phyloP scores from a whole-genome alignment of 2,329 filamentous ascomycete species.

The Penicillium freii region DNA sequence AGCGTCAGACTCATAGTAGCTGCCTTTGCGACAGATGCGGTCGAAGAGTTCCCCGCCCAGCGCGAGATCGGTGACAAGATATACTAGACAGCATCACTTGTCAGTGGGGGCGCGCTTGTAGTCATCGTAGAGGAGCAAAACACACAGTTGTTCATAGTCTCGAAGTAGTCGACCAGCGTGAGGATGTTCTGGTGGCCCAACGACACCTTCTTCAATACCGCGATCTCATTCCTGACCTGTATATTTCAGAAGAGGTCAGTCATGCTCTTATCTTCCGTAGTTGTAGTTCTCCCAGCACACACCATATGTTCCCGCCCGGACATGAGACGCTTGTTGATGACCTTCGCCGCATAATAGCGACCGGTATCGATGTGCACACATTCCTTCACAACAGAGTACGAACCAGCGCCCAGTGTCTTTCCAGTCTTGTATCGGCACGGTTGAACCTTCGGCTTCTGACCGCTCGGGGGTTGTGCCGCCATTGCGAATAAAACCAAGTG shows the following conservation, averaged over 20 bases:
- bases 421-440: slow-evolving; percentile 98
- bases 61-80: slow-evolving; percentile 94
- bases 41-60: slow-evolving; percentile 97
- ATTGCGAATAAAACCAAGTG: slow-evolving; percentile 19
- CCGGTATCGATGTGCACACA: slow-evolving; percentile 98
- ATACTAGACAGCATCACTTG: slow-evolving; percentile 54
- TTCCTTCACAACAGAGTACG: slow-evolving; percentile 98
- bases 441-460: slow-evolving; percentile 67
- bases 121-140: slow-evolving; percentile 3
- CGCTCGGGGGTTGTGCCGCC: slow-evolving; percentile 31
- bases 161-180: slow-evolving; percentile 97
- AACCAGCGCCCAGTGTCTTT: slow-evolving; percentile 93
- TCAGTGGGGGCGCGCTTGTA: slow-evolving; percentile 15
- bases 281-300: slow-evolving; percentile 10
- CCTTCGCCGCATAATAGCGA: slow-evolving; percentile 96
- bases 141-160: slow-evolving; percentile 95
- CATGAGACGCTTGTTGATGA: slow-evolving; percentile 99
- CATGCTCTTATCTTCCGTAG: background rate
- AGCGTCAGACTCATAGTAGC: slow-evolving; percentile 96
- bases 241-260: slow-evolving; percentile 8
- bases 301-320: slow-evolving; percentile 98
- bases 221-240: slow-evolving; percentile 95
- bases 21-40: slow-evolving; percentile 96
- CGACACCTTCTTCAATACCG: slow-evolving; percentile 94
- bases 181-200: slow-evolving; percentile 99